Conservation (phyloP, 1,139 yeast genomes). For the Nematodospora anomalae region DNA sequence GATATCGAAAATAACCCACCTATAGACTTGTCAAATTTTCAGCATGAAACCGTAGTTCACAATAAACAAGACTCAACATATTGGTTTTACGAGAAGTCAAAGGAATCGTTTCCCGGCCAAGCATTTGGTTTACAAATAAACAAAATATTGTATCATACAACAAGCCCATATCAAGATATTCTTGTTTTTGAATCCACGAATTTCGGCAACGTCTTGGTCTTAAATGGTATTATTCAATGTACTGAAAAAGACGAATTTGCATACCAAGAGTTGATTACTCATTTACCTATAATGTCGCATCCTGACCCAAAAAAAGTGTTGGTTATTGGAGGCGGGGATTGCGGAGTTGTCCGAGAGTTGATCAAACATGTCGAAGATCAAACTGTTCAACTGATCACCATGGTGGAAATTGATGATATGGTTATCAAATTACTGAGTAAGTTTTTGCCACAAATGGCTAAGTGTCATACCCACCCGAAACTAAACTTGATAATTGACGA, state of each 20-base stretch:
- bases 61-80: slow-evolving; percentile 26
- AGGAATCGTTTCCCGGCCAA: slow-evolving; percentile 45
- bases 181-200: slow-evolving; percentile 71
- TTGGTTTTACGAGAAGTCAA: slow-evolving; percentile 45
- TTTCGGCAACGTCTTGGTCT: slow-evolving; percentile 81
- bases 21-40: slow-evolving; percentile 19
- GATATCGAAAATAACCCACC: slow-evolving; percentile 3
- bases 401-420: slow-evolving; percentile 89
- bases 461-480: slow-evolving; percentile 66
- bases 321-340: slow-evolving; percentile 94
- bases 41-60: slow-evolving; percentile 29
- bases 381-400: slow-evolving; percentile 64
- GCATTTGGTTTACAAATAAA: slow-evolving; percentile 40
- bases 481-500: slow-evolving; percentile 78
- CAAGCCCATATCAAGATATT: slow-evolving; percentile 46
- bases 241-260: slow-evolving; percentile 90
- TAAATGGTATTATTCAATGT: slow-evolving; percentile 85
- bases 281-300: slow-evolving; percentile 75
- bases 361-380: slow-evolving; percentile 62
- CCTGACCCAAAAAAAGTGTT: slow-evolving; percentile 70
- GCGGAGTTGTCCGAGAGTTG: slow-evolving; percentile 86
- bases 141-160: slow-evolving; percentile 35
- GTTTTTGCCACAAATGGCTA: slow-evolving; percentile 81
- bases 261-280: slow-evolving; percentile 86
- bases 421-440: slow-evolving; percentile 75